A percentile compares a stretch with the other conserved stretches of the same genome.
These are phyloP conservation scores for Plenodomus biglobosus DNA, from an alignment of 2,329 filamentous ascomycete genomes.

Conservation along the genomic window DNA sequence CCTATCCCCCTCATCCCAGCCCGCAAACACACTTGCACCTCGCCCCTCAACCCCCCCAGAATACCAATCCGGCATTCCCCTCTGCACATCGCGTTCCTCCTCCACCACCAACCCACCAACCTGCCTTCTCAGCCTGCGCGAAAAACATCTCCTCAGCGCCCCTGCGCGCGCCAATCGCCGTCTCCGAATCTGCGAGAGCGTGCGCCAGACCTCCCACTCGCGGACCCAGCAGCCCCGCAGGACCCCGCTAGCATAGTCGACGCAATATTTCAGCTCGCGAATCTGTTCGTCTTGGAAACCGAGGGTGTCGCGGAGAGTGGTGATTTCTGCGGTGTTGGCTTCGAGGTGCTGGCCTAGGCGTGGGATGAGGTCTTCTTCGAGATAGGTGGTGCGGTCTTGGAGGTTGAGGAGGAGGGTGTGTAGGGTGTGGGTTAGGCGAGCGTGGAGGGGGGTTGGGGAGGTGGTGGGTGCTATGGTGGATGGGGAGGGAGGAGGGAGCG, in stretches of 20 bases:
- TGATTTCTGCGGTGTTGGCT: not conserved
- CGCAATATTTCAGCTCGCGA: not conserved
- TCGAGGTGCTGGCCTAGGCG: slow-evolving; percentile 6
- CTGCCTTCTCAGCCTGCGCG: too few relatives aligned
- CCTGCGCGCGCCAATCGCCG: not conserved
- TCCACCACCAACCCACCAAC: not conserved
- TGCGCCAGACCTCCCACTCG: slow-evolving; percentile 17
- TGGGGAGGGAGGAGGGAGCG: not conserved
- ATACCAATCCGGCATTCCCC: not conserved
- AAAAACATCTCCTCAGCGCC: slow-evolving; percentile 1
- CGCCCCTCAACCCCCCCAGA: not conserved
- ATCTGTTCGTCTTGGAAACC: not conserved
- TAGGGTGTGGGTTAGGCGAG: slow-evolving; percentile 16
- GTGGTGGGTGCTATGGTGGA: not conserved
- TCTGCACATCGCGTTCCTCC: not conserved
- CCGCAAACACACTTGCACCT: not conserved
- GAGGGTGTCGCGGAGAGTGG: too few relatives aligned
- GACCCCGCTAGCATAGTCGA: slow-evolving; percentile 9
- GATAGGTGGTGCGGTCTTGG: slow-evolving; percentile 10
- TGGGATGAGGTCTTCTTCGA: slow-evolving; percentile 19
- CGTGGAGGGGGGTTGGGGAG: slow-evolving; percentile 3
- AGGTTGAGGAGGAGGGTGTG: slow-evolving; percentile 10
- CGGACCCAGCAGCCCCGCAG: slow-evolving; percentile 18
- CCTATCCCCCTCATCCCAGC: not conserved
- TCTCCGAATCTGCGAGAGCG: slow-evolving; percentile 7